A percentile compares a stretch with the other conserved stretches of the same genome.
Evolutionary conservation across 139 green algal species (phyloP).

Genomic region (Haematococcus sp.): DNA sequence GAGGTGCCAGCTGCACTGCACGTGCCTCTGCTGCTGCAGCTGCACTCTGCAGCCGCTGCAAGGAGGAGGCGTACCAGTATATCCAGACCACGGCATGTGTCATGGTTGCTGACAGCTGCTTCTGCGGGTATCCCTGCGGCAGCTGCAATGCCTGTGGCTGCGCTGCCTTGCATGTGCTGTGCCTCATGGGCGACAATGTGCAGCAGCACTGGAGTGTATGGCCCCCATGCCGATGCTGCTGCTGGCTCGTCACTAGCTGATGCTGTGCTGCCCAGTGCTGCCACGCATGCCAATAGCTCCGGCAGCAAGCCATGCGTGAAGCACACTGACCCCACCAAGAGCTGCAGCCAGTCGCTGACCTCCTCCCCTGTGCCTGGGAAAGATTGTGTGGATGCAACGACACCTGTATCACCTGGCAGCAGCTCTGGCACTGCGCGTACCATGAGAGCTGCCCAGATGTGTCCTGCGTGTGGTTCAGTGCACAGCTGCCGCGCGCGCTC

Average conservation of each 20-base stretch:
- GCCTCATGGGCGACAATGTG: constrained; percentile 32
- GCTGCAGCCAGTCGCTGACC: neutral
- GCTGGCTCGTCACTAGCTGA: neutral
- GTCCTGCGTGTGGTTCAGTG: no score
- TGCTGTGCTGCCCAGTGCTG: neutral
- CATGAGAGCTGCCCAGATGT: no score
- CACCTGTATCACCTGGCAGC: no score
- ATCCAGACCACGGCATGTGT: neutral
- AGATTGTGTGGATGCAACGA: no score
- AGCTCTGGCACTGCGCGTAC: no score
- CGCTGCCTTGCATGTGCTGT: neutral
- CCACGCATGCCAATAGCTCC: neutral
- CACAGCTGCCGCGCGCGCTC: no score
- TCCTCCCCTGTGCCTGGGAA: neutral
- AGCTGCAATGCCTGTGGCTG: neutral
- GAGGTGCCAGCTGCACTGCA: neutral
- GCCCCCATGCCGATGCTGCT: constrained; percentile 3
- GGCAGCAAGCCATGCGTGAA: constrained; percentile 7
- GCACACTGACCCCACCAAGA: neutral
- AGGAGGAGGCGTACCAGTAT: no score
- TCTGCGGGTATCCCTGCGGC: neutral
- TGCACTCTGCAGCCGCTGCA: neutral
- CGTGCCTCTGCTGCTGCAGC: constrained; percentile 4
- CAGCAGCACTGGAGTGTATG: constrained; percentile 15
- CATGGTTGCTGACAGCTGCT: neutral